A percentile compares a stretch with the other conserved stretches of the same genome.
phyloP scores from a whole-genome alignment of 768 basidiomycete genomes.

The Russula virescens region DNA sequence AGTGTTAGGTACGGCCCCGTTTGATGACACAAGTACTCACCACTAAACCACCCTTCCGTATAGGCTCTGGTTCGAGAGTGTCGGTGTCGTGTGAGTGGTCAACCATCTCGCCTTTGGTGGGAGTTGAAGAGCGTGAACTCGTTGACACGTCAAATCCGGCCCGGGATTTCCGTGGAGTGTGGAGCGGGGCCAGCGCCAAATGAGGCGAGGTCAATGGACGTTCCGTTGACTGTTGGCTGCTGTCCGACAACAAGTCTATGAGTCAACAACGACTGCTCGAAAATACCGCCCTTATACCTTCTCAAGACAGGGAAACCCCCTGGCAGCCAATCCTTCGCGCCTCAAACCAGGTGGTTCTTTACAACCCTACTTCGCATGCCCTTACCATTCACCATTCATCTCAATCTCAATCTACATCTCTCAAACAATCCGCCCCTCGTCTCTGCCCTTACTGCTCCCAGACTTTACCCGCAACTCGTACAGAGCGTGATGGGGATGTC shows the following conservation, averaged over 20 bases:
- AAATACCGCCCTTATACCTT: slow-evolving; percentile 23
- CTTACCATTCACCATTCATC: slow-evolving; percentile 49
- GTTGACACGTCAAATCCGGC: too few species aligned
- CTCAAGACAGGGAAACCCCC: slow-evolving; percentile 29
- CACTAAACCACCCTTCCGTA: slow-evolving; percentile 69
- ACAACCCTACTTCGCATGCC: slow-evolving; percentile 81
- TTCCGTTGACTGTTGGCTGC: background rate
- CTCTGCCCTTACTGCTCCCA: slow-evolving; percentile 75
- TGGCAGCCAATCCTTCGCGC: slow-evolving; percentile 81
- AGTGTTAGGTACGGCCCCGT: slow-evolving; percentile 7
- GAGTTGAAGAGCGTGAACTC: too few species aligned
- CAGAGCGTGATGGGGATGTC: slow-evolving; percentile 29
- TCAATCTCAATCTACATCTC: slow-evolving; percentile 3
- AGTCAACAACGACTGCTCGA: background rate
- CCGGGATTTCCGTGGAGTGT: too few species aligned
- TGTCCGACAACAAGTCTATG: background rate
- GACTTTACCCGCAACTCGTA: slow-evolving; percentile 36
- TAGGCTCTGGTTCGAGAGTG: slow-evolving; percentile 73
- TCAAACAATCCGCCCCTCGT: slow-evolving; percentile 13
- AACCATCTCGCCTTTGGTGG: background rate
- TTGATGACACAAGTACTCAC: slow-evolving; percentile 34
- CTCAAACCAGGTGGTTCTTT: slow-evolving; percentile 84
- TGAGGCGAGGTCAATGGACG: too few species aligned
- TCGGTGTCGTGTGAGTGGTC: slow-evolving; percentile 54
- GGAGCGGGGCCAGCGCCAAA: too few species aligned